A percentile compares a stretch with the other conserved stretches of the same genome.
These are phyloP conservation scores for Euphorbia lathyris DNA, from an alignment of 345 rosid species.

Conservation along the genomic window DNA sequence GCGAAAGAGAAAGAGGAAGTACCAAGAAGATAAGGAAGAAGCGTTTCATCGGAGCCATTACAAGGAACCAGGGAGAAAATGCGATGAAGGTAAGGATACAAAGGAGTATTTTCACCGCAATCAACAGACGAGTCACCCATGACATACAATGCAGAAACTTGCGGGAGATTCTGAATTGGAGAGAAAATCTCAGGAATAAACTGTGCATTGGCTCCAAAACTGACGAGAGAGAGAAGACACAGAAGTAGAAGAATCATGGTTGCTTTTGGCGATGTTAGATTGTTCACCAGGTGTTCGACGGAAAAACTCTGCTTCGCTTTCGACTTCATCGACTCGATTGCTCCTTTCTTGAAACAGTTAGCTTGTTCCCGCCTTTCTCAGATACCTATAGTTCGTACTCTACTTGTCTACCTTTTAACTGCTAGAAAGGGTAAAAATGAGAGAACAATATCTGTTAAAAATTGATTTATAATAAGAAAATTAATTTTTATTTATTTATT, in stretches of 20 bases:
- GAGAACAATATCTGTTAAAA: too few species aligned
- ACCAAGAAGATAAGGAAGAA: constrained; percentile 63
- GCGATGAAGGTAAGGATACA: constrained; percentile 48
- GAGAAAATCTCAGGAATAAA: background rate
- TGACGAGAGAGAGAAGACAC: background rate
- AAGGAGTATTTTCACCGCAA: constrained; percentile 53
- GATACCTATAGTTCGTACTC: too few species aligned
- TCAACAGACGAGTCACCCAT: constrained; percentile 74
- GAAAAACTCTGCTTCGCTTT: background rate
- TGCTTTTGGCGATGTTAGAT: background rate
- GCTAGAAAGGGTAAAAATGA: too few species aligned
- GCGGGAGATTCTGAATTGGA: background rate
- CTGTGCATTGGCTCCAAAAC: background rate
- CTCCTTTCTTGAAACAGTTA: background rate
- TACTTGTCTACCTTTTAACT: too few species aligned
- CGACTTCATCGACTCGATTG: background rate
- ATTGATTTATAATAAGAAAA: too few species aligned
- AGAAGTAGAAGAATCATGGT: background rate
- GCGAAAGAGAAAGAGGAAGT: constrained; percentile 6
- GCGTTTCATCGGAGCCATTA: constrained; percentile 40
- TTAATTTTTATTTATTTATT: too few species aligned
- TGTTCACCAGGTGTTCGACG: background rate
- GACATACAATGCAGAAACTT: constrained; percentile 42
- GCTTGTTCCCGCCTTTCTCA: background rate
- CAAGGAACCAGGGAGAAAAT: constrained; percentile 58